Evolutionary conservation across 495 filamentous ascomycete species (phyloP), one percentile per base, ranked within the genome.

Genomic region (Hyaloscypha hepaticicola): DNA sequence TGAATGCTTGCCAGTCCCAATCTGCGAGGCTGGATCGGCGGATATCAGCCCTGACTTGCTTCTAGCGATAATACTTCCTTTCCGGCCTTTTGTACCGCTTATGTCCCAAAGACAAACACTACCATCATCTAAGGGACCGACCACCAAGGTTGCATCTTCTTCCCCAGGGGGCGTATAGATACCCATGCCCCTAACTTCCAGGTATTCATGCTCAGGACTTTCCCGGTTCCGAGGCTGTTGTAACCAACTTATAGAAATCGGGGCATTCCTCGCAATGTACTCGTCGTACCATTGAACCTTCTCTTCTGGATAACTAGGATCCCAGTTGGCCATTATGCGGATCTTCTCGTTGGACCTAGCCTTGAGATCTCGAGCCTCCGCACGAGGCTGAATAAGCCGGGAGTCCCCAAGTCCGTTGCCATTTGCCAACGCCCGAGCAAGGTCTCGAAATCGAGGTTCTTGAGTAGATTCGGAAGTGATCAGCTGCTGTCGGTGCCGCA

Each of bases 81-180:
- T 85, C 57, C 72, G 82, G 2, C 75, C 77, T 57, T 82, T 80
- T 11, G 82, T 82, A 24, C 85, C 82, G 57, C 83, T 86, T n/a
- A 93, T 77, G 74, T 95, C 88, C 92, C 92, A 97, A 21, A 96
- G 76, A 69, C 88, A 92, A 25, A 97, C 81, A 66, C 89, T 91
- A 14, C 92, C 92, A 73, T 97, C 90, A 58, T 93, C 91, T 22
- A 97, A 74, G 3, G 93, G 92, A 19, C 90, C 89, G 4, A 96
- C 82, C 0, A 90, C 87, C 61, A 88, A 82, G 38, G 86, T 73
- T 0, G 76, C 74, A 51, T 77, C 70, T 8, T 56, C 49, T 34
- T 86, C 81, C 14, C 78, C 76, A 12, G 83, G 75, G 7, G 83
- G 81, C 16, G 72, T 77, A 34, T 88, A 85, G 31, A 92, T 71